Evolutionary conservation across 768 basidiomycete species (phyloP).

Genomic region (Favolaschia claudopus): DNA sequence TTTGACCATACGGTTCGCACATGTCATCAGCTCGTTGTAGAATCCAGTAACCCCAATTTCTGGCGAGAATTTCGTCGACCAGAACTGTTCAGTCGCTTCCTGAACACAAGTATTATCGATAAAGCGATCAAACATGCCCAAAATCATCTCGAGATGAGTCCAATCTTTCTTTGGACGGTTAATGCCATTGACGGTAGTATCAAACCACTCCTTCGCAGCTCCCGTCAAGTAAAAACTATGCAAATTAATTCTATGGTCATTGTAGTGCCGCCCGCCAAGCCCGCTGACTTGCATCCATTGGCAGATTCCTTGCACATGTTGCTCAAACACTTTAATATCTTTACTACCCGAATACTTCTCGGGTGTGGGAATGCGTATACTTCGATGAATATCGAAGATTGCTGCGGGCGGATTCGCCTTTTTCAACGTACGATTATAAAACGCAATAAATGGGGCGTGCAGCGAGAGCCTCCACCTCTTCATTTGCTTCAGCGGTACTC

Average conservation of each 20-base stretch:
- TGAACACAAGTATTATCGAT: background rate
- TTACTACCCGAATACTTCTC: background rate
- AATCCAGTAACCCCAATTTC: background rate
- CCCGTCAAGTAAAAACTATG: constrained; percentile 5
- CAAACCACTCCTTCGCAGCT: background rate
- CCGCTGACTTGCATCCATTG: background rate
- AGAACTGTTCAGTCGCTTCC: background rate
- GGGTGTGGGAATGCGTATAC: constrained; percentile 44
- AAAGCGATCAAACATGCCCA: constrained; percentile 4
- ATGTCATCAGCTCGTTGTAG: background rate
- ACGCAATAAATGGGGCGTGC: background rate
- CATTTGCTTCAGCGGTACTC: background rate
- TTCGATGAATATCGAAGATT: constrained; percentile 34
- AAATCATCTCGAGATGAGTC: constrained; percentile 5
- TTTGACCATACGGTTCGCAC: background rate
- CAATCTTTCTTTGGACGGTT: background rate
- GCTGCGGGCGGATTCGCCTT: background rate
- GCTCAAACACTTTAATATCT: background rate
- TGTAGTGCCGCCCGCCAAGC: background rate
- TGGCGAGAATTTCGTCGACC: background rate
- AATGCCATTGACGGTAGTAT: background rate
- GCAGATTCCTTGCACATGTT: background rate
- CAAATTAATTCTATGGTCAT: background rate
- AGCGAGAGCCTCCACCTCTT: background rate
- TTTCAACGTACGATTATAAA: background rate